Base-by-base conservation (phyloP, 805 yeast genomes). In the Blastobotrys chiropterorum region DNA sequence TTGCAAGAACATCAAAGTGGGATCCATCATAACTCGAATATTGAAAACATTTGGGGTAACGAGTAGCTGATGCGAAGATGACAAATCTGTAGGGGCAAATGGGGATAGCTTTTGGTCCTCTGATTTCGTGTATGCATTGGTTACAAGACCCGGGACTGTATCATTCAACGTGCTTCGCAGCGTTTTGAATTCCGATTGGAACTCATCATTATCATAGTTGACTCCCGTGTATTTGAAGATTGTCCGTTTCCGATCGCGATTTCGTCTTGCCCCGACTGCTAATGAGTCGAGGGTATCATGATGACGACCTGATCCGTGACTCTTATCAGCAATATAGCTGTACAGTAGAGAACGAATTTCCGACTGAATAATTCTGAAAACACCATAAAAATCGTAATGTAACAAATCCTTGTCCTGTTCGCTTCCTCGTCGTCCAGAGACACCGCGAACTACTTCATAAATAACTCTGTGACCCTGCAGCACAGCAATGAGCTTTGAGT, bases 21-120 rank as follows among this genome's bases (percentile, higher is more conserved):
- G 83, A 52, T 86, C 96, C 47, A 88, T 67, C 14, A 90, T 77
- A 3, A 86, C 76, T 57, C 90, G 77, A 84, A 90, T 87, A 60
- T 90, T 88, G 67, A 85, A 82, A 14, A 89, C 76, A 61, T 81
- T 82, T 1, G 88, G 81, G 0, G 82, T 80, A 1, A 86, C 85
- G 39, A 88, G 67, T 2, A 82, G 75, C 54, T 84, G 82, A 49
- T 83, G 83, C 58, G 78, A 76, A 19, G 80, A 73, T 53, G 75
- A 75, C 2, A 78, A 71, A 56, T 82, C 88, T 55, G 75, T 80
- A 43, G 82, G 81, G 44, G 86, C 78, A 59, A 79, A 86, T 67
- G 56, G 73, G 56, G 56, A 66, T 56, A 20, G 43, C 21, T 26
- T 21, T 3, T 20, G 44, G 5, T 38, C 20, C 15, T 46, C 38